phyloP scores from a whole-genome alignment of 441 rosid genomes.

The Biscutella laevigata region DNA sequence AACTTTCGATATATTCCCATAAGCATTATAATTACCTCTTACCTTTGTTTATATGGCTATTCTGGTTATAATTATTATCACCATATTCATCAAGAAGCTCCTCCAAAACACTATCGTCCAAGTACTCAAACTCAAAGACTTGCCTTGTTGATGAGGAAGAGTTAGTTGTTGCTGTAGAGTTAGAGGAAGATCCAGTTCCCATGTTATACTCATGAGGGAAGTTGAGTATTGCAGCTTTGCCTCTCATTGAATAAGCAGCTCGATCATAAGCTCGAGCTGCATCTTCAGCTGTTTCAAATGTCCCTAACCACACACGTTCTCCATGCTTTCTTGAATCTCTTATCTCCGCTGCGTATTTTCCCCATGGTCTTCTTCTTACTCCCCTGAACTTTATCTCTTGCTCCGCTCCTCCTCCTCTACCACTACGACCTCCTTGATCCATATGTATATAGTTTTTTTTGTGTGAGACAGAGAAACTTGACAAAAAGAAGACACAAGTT shows the following conservation, averaged over 20 bases:
- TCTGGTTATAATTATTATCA: conserved; percentile 36
- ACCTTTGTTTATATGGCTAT: conserved; percentile 12
- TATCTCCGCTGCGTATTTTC: too few relatives aligned
- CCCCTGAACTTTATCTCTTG: conserved; percentile 49
- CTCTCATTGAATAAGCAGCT: conserved; percentile 73
- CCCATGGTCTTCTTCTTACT: conserved; percentile 49
- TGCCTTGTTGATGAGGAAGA: conserved; percentile 35
- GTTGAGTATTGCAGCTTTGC: conserved; percentile 60
- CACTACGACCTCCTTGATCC: conserved; percentile 29
- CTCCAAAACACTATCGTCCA: conserved; percentile 59
- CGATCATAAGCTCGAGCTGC: conserved; percentile 75
- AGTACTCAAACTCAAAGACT: conserved; percentile 65
- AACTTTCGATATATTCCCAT: not conserved
- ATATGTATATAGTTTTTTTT: not conserved
- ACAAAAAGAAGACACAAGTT: conserved; percentile 6
- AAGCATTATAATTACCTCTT: conserved; percentile 15
- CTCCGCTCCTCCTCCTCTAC: conserved; percentile 31
- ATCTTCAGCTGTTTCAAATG: conserved; percentile 70
- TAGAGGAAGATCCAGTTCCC: conserved; percentile 23
- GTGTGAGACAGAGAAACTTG: not conserved
- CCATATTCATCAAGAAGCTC: conserved; percentile 55
- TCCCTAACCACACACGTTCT: conserved; percentile 68
- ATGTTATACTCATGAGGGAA: conserved; percentile 56
- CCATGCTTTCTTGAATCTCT: conserved; percentile 53
- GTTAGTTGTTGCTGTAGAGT: conserved; percentile 7